Evolutionary conservation across 805 yeast species (phyloP), one percentile per base, ranked within the genome.

Genomic region (Ogataea chonburiensis): DNA sequence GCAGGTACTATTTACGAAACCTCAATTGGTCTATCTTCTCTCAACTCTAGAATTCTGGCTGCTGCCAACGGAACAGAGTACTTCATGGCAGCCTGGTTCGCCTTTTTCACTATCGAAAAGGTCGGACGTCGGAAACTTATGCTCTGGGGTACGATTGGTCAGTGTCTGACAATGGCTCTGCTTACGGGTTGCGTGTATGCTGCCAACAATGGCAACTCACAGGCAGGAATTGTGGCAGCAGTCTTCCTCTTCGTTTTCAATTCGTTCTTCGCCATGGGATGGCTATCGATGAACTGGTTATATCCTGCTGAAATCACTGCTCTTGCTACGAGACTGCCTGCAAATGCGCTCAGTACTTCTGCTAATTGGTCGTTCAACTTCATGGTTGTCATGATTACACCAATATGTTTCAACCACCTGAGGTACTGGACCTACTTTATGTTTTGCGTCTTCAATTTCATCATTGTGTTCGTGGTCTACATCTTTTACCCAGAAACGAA

Each of bases 261-360:
- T 55, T 55, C 70, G 11, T 68, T 66, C 47, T 73, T 72, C 43
- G 78, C 73, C 3, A 49, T 71, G 14, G 71, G 77, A 1, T 53
- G 68, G 66, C 60, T 75, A 49, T 63, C 70, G 13, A 63, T 67
- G 48, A 56, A 71, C 25, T 73, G 77, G 77, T 55, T 77, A 43
- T 73, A 71, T 38, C 77, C 76, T 12, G 77, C 84, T 4, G 85
- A 79, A 52, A 58, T 79, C 22, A 63, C 71, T 34, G 73, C 84
- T 2, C 63, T 75, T 19, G 38, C 49, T 16, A 39, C 68, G 34
- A 67, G 85, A 56, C 74, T 80, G 26, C 64, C 75, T 24, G 68
- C 78, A 27, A 63, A 70, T 44, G 76, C 74, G 33, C 42, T 76
- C 7, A 64, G 76, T 5, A 74, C 81, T 2, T 73, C 75, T 16